Evolutionary conservation across 495 filamentous ascomycete species (phyloP).

Genomic region (Neurospora tetrasperma): DNA sequence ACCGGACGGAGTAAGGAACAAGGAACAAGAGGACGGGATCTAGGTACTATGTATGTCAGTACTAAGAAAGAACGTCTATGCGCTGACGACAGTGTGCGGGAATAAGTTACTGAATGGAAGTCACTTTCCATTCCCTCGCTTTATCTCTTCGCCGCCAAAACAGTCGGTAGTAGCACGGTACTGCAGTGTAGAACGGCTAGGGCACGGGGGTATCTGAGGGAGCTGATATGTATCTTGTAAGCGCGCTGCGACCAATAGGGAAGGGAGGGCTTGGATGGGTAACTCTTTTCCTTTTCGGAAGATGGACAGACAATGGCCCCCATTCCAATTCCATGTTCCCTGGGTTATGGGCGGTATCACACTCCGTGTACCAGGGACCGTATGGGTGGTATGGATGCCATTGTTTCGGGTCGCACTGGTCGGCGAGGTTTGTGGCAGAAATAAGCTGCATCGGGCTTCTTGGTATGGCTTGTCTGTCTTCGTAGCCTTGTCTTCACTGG

Average conservation of each 20-base stretch:
- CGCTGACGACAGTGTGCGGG: neutral
- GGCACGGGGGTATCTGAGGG: neutral
- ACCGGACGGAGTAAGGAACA: neutral
- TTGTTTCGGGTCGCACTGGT: neutral
- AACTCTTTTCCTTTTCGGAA: neutral
- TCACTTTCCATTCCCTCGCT: neutral
- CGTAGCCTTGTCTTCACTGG: neutral
- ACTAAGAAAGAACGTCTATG: neutral
- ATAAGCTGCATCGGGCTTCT: neutral
- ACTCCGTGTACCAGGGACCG: neutral
- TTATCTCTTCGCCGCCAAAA: neutral
- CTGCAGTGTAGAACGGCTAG: neutral
- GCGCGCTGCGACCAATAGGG: neutral
- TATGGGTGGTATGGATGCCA: neutral
- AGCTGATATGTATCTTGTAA: neutral
- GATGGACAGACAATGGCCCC: neutral
- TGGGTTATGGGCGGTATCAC: neutral
- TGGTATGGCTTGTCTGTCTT: neutral
- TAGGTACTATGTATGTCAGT: neutral
- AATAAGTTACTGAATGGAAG: neutral
- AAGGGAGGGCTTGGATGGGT: neutral
- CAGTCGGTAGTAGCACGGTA: neutral
- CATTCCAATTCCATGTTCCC: too few relatives aligned
- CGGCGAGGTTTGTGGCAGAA: neutral
- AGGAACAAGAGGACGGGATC: neutral